These are phyloP conservation scores for Yarrowia phangngaensis DNA, from an alignment of 805 yeast genomes.

Conservation along the genomic window DNA sequence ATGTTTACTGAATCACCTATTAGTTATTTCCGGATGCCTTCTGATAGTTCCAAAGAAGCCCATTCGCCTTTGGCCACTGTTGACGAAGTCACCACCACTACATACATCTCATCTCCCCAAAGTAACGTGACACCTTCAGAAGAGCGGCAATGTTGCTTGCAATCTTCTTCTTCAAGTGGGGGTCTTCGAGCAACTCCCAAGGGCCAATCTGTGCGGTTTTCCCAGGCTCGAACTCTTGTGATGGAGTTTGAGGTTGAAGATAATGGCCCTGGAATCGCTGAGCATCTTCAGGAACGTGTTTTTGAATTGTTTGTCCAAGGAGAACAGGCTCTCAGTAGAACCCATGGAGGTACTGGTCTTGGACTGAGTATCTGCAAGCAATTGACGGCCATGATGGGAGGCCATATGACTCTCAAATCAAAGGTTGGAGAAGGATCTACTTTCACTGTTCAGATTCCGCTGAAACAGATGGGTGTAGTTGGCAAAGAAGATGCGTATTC, in stretches of 20 bases:
- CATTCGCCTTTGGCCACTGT: constrained; percentile 20
- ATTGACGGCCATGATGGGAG: constrained; percentile 82
- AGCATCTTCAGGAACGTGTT: constrained; percentile 70
- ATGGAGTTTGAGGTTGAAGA: constrained; percentile 74
- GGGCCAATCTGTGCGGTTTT: constrained; percentile 9
- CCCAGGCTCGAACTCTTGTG: constrained; percentile 45
- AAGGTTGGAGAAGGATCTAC: constrained; percentile 78
- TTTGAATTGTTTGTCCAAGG: constrained; percentile 97
- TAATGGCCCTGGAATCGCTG: constrained; percentile 90
- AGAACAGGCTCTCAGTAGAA: constrained; percentile 65
- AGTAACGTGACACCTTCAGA: constrained; percentile 3
- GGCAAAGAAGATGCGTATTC: constrained; percentile 24
- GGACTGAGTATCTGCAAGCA: constrained; percentile 88
- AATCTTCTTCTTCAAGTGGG: neutral
- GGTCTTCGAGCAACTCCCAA: constrained; percentile 8
- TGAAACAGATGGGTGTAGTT: constrained; percentile 28
- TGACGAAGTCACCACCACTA: constrained; percentile 2
- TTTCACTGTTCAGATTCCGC: constrained; percentile 65
- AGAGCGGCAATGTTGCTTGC: neutral
- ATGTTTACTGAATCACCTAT: constrained; percentile 23
- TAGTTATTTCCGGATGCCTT: constrained; percentile 8
- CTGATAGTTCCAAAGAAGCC: constrained; percentile 6
- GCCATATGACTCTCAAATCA: constrained; percentile 70
- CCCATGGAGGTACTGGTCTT: constrained; percentile 83
- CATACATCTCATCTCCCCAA: neutral